These are phyloP conservation scores for Fusarium incarnatum DNA, from an alignment of 2,329 filamentous ascomycete species.

Conservation along the genomic window DNA sequence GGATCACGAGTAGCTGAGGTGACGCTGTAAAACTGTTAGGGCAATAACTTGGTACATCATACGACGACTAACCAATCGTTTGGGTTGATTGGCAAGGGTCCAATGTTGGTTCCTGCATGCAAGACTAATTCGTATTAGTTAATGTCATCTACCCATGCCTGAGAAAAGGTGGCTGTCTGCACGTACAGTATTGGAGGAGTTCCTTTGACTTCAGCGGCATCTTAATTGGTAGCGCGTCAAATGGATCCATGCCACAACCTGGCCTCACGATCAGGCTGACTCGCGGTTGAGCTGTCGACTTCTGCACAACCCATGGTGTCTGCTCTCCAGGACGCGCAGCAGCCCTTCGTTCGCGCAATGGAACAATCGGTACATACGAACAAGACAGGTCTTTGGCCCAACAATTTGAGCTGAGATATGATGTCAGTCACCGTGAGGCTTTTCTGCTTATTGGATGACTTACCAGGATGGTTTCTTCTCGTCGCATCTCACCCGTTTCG, in stretches of 20 bases:
- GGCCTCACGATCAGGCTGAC: neutral
- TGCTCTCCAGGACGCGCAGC: neutral
- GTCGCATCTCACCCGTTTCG: neutral
- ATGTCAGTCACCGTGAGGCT: neutral
- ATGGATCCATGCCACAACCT: neutral
- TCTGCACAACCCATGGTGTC: neutral
- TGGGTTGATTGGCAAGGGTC: neutral
- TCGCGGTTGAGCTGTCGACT: neutral
- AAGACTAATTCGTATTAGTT: neutral
- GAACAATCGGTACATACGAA: neutral
- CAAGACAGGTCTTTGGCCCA: neutral
- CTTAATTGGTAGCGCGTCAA: neutral
- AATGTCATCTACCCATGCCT: neutral
- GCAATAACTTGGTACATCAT: too few relatives aligned
- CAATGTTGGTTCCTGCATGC: neutral
- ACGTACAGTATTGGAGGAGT: neutral
- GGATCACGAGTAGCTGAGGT: neutral
- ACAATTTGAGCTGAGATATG: neutral
- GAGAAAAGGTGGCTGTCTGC: neutral
- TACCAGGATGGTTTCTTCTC: neutral
- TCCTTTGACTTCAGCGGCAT: neutral
- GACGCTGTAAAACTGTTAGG: neutral
- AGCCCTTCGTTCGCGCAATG: neutral
- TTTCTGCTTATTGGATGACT: neutral
- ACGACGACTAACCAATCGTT: neutral